phyloP scores from a whole-genome alignment of 2,329 filamentous ascomycete species.

The Claviceps sp. region DNA sequence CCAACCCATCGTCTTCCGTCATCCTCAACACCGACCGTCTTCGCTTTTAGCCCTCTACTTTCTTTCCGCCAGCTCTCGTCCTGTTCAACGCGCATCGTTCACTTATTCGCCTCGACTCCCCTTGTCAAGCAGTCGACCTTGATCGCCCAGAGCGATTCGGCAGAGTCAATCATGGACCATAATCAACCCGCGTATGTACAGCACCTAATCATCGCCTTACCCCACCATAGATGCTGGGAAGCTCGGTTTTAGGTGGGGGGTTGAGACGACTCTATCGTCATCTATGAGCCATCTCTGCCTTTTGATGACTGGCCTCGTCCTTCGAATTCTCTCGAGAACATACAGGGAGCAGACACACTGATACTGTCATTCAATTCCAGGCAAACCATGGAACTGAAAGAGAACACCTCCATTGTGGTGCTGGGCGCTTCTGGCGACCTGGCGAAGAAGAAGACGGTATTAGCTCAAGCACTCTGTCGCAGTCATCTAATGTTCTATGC shows the following conservation, averaged over 20 bases:
- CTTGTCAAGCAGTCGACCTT: neutral
- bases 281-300: neutral
- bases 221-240: slow-evolving; percentile 6
- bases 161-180: slow-evolving; percentile 8
- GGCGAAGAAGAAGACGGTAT: slow-evolving; percentile 98
- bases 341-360: slow-evolving; percentile 1
- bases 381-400: slow-evolving; percentile 89
- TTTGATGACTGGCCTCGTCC: neutral
- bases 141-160: slow-evolving; percentile 6
- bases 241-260: slow-evolving; percentile 5
- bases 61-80: neutral
- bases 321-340: neutral
- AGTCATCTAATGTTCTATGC: slow-evolving; percentile 4
- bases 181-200: slow-evolving; percentile 7
- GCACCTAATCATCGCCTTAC: slow-evolving; percentile 1
- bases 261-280: neutral
- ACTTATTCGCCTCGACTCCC: neutral
- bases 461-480: slow-evolving; percentile 14
- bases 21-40: neutral
- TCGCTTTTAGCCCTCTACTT: neutral
- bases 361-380: slow-evolving; percentile 6
- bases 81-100: neutral
- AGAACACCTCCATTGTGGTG: slow-evolving; percentile 94
- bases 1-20: slow-evolving; percentile 5
- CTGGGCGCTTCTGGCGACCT: slow-evolving; percentile 94